Percentiles rank a stretch among this genome's conserved stretches.
Evolutionary conservation across 2,329 filamentous ascomycete genomes (phyloP).

Genomic region (Verticillium isaacii): DNA sequence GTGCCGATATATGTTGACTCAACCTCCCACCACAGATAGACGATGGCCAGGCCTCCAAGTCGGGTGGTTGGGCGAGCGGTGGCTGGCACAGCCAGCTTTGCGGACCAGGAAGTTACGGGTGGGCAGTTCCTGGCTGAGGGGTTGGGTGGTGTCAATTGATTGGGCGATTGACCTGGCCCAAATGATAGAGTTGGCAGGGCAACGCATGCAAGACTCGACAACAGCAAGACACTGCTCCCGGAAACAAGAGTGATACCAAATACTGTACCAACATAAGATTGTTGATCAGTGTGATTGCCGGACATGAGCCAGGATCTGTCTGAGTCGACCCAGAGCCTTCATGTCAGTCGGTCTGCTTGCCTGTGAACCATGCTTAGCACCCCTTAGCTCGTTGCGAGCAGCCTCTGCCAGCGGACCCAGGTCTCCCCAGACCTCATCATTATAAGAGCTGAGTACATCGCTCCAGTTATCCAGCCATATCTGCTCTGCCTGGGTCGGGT

Average conservation of each 20-base stretch:
- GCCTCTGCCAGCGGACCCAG: constrained; percentile 50
- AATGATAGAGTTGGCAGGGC: constrained; percentile 6
- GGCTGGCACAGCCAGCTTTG: not conserved
- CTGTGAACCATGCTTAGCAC: constrained; percentile 11
- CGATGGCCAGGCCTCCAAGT: not conserved
- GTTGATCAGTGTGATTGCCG: constrained; percentile 17
- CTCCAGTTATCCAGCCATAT: constrained; percentile 53
- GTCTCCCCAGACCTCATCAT: constrained; percentile 66
- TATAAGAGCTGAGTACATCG: constrained; percentile 50
- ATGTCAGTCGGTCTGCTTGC: constrained; percentile 9
- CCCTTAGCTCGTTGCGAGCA: constrained; percentile 51
- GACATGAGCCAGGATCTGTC: constrained; percentile 31
- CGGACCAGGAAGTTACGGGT: not conserved
- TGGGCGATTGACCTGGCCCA: not conserved
- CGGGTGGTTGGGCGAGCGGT: not conserved
- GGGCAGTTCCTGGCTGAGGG: not conserved
- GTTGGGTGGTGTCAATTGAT: not conserved
- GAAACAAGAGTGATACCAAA: no score
- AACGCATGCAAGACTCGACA: constrained; percentile 4
- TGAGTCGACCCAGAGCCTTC: constrained; percentile 27
- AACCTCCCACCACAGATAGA: not conserved
- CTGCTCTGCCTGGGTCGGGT: constrained; percentile 31
- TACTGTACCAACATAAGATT: not conserved
- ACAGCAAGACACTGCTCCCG: not conserved
- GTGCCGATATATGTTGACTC: not conserved